Evolutionary conservation across 176 grass and related monocot species (phyloP), one percentile per base, ranked within the genome.

Genomic region (Carex pumila): DNA sequence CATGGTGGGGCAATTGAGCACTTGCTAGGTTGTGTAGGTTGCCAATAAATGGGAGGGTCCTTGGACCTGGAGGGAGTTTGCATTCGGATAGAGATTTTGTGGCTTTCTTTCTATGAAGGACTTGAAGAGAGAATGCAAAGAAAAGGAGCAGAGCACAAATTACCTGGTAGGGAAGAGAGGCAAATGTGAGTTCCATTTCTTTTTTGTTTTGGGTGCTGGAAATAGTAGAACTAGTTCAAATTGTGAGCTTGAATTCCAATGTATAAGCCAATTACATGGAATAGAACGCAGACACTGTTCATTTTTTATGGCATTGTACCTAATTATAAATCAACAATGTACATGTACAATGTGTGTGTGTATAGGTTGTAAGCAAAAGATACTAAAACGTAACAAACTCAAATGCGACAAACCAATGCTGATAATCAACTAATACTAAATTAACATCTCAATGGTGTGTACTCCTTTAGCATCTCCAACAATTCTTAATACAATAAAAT

Each of bases 11-110:
- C 49, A 56, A n/a, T 73, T 0, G 18, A 41, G 55, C 29, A 73
- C 60, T 61, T 29, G 22, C 14, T 63, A 92, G 67, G 61, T 89
- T 85, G 77, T 87, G 87, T 52, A 92, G 83, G 82, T 66, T 87
- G 32, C 87, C 87, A 49, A 92, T 79, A 49, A 89, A 5, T 5
- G 88, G 90, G 0, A 87, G 81, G 47, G 55, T 82, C 69, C 85
- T 71, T 47, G 90, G 90, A 10, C 87, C 84, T 8, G 87, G 85
- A 2, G 82, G 90, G 6, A 89, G 84, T 60, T 61, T 87, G 17
- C 17, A 31, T 57, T 72, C 32, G 65, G 79, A 36, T 50, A 5
- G 3, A 49, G 39, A 49, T 12, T 36, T 49, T 49, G 8, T 72
- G 39, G 41, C 3, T 47, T 72, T 72, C 8, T 72, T 72, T 9